A percentile compares a stretch with the other conserved stretches of the same genome.
Evolutionary conservation across 768 basidiomycete species (phyloP).

Genomic region (Lactarius hengduanensis): DNA sequence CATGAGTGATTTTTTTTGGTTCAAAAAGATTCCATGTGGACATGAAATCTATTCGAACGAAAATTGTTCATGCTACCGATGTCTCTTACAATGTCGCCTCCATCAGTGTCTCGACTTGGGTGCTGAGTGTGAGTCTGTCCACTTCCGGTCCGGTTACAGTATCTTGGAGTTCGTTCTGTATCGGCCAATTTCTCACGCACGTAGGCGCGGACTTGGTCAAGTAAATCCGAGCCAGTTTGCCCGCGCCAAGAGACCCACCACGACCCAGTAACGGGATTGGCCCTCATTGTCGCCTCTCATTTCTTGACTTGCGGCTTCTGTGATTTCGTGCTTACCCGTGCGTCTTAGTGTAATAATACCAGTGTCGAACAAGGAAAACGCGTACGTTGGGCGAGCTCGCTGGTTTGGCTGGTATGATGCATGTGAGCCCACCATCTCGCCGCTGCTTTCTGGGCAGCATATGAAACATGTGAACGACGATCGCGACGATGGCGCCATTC

Average conservation of each 20-base stretch:
- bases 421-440: conserved; percentile 26
- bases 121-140: too few relatives aligned
- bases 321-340: conserved; percentile 4
- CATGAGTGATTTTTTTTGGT: too few relatives aligned
- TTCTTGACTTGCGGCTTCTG: background rate
- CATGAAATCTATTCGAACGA: too few relatives aligned
- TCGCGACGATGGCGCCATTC: conserved; percentile 40
- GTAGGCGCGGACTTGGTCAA: too few relatives aligned
- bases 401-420: background rate
- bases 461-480: conserved; percentile 36
- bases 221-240: background rate
- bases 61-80: too few relatives aligned
- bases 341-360: background rate
- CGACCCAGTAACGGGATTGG: background rate
- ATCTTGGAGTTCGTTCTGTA: too few relatives aligned
- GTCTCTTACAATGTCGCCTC: too few relatives aligned
- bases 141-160: too few relatives aligned
- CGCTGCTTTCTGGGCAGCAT: conserved; percentile 31
- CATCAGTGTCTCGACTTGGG: too few relatives aligned
- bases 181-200: too few relatives aligned
- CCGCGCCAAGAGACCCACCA: background rate
- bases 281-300: conserved; percentile 5
- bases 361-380: conserved; percentile 31
- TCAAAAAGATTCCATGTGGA: too few relatives aligned
- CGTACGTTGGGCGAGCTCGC: conserved; percentile 33